A percentile compares a stretch with the other conserved stretches of the same genome.
Conservation (phyloP, 1,284 basidiomycete genomes). For the Moniliella sp. region DNA sequence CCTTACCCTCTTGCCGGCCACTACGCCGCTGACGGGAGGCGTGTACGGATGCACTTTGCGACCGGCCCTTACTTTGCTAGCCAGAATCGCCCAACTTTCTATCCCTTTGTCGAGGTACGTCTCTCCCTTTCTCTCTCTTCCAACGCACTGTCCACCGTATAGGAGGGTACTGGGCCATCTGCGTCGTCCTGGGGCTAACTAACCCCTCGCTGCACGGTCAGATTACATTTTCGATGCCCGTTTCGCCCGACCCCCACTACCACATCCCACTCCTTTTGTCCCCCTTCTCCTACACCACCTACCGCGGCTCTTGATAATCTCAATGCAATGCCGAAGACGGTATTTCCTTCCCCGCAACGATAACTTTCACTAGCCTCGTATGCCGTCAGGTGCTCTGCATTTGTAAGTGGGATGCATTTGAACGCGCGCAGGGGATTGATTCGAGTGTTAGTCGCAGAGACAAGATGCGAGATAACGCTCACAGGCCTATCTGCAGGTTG, state of each 20-base stretch:
- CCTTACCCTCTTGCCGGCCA: constrained; percentile 45
- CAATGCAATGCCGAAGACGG: neutral
- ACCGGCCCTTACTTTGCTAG: constrained; percentile 59
- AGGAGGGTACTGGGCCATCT: too few species aligned
- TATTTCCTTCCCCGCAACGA: too few species aligned
- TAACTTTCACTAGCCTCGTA: too few species aligned
- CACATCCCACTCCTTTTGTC: constrained; percentile 76
- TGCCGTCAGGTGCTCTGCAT: neutral
- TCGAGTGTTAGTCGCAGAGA: neutral
- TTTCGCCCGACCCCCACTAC: constrained; percentile 42
- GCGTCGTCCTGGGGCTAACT: too few species aligned
- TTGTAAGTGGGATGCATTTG: neutral
- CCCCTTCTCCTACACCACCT: constrained; percentile 76
- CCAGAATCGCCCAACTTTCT: constrained; percentile 49
- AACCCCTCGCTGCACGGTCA: constrained; percentile 2
- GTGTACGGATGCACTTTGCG: constrained; percentile 65
- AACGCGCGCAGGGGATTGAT: neutral
- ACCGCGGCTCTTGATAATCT: constrained; percentile 43
- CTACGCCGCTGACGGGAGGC: constrained; percentile 35
- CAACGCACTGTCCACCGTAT: too few species aligned
- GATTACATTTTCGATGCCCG: constrained; percentile 16
- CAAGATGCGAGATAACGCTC: neutral
- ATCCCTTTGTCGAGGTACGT: constrained; percentile 63
- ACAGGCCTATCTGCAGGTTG: neutral
- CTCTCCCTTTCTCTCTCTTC: too few species aligned